Conservation (phyloP, 768 basidiomycete species). For the Asterophora lycoperdoides region DNA sequence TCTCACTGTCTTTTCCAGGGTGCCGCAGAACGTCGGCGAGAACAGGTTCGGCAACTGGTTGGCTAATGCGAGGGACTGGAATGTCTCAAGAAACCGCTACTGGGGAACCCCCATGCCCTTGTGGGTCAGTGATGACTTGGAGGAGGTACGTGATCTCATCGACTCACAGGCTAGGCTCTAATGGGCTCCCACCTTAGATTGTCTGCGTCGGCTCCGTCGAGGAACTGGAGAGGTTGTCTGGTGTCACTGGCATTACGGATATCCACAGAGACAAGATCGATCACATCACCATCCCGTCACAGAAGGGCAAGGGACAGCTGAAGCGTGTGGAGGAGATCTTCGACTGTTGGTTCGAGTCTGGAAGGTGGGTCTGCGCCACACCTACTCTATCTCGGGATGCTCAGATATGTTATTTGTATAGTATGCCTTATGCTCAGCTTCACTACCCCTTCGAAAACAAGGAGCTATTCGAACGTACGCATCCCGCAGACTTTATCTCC, state of each 20-base stretch:
- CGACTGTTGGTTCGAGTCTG: slow-evolving; percentile 99
- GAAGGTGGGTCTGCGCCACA: slow-evolving; percentile 56
- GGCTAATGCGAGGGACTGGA: slow-evolving; percentile 98
- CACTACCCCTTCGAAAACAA: slow-evolving; percentile 99
- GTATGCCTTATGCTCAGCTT: slow-evolving; percentile 97
- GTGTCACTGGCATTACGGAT: slow-evolving; percentile 79
- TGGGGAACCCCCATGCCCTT: slow-evolving; percentile 98
- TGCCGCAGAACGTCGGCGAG: slow-evolving; percentile 87
- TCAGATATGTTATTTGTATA: slow-evolving; percentile 25
- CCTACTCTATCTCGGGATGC: not conserved
- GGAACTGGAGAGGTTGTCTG: slow-evolving; percentile 83
- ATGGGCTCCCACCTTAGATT: slow-evolving; percentile 41
- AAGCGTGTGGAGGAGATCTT: slow-evolving; percentile 97
- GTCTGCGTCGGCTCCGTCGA: slow-evolving; percentile 84
- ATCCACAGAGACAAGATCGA: slow-evolving; percentile 94
- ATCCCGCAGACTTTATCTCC: slow-evolving; percentile 95
- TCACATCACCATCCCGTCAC: slow-evolving; percentile 92
- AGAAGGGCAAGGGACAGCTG: slow-evolving; percentile 78
- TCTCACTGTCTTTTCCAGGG: slow-evolving; percentile 48
- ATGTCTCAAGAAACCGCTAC: slow-evolving; percentile 96
- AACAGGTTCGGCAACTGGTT: slow-evolving; percentile 96
- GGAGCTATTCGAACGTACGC: slow-evolving; percentile 75
- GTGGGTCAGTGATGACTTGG: slow-evolving; percentile 90
- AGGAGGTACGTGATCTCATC: slow-evolving; percentile 56
- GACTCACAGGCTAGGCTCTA: not conserved